phyloP scores from a whole-genome alignment of 2,329 filamentous ascomycete species.

The Clarireedia monteithiana region DNA sequence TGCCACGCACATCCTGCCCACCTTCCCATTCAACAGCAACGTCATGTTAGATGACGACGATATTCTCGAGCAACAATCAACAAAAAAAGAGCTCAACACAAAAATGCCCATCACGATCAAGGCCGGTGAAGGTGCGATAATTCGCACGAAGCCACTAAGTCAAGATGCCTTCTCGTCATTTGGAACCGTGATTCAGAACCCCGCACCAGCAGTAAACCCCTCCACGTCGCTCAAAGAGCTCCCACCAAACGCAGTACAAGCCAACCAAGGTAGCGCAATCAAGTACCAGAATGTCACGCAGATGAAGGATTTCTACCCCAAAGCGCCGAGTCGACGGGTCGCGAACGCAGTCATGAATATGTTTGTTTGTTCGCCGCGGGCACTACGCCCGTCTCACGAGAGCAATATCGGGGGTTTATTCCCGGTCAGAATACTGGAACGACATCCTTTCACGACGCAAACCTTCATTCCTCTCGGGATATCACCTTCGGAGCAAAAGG shows the following conservation, averaged over 20 bases:
- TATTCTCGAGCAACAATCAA: not conserved
- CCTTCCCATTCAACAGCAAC: not conserved
- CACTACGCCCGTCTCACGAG: conserved; percentile 35
- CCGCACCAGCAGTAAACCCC: conserved; percentile 48
- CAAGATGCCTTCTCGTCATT: conserved; percentile 65
- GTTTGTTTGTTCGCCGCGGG: conserved; percentile 73
- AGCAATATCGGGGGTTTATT: conserved; percentile 38
- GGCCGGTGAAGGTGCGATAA: conserved; percentile 14
- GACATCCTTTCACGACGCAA: conserved; percentile 91
- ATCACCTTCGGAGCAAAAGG: conserved; percentile 33
- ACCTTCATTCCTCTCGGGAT: conserved; percentile 76
- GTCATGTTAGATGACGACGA: not conserved
- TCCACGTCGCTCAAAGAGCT: conserved; percentile 30
- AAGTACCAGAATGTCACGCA: conserved; percentile 79
- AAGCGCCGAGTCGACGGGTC: conserved; percentile 49
- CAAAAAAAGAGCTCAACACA: not conserved
- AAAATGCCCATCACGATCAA: conserved; percentile 19
- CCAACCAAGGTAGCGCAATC: conserved; percentile 83
- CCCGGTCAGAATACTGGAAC: conserved; percentile 67
- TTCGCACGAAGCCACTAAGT: conserved; percentile 61
- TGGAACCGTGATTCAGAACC: conserved; percentile 76
- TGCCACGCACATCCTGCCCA: not conserved
- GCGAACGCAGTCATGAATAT: conserved; percentile 69
- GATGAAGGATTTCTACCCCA: conserved; percentile 62
- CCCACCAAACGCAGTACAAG: conserved; percentile 44